Conservation (phyloP, 495 filamentous ascomycete genomes). For the Penicillium soppii region DNA sequence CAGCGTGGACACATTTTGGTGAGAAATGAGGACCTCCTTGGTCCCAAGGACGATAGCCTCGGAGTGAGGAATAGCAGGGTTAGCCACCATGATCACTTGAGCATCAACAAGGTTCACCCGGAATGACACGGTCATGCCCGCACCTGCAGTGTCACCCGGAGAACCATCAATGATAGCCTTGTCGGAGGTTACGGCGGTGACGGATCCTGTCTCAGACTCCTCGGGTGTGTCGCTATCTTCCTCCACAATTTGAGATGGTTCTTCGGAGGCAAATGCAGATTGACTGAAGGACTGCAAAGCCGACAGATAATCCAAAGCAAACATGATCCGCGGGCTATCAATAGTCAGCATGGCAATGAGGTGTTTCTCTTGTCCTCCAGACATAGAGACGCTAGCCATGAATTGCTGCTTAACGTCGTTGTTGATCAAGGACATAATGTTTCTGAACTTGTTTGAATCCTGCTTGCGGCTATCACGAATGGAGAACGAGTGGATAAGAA, state of each 20-base stretch:
- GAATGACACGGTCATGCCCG: constrained; percentile 76
- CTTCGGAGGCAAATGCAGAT: constrained; percentile 62
- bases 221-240: constrained; percentile 57
- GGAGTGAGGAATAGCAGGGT: constrained; percentile 82
- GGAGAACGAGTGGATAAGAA: constrained; percentile 91
- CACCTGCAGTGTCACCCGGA: constrained; percentile 32
- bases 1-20: constrained; percentile 90
- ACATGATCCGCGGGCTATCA: constrained; percentile 91
- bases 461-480: constrained; percentile 83
- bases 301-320: constrained; percentile 92
- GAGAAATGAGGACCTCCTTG: constrained; percentile 88
- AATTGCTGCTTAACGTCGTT: constrained; percentile 90
- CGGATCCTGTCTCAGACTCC: constrained; percentile 61
- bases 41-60: constrained; percentile 95
- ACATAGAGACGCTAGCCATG: constrained; percentile 95
- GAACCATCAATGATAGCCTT: constrained; percentile 26
- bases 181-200: constrained; percentile 31
- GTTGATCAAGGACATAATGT: constrained; percentile 97
- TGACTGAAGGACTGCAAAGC: constrained; percentile 81
- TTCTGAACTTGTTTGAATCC: constrained; percentile 92
- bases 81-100: constrained; percentile 92
- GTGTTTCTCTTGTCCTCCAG: constrained; percentile 77
- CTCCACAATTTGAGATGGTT: constrained; percentile 43
- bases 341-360: constrained; percentile 91
- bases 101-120: constrained; percentile 93